A percentile compares a stretch with the other conserved stretches of the same genome.
phyloP scores from a whole-genome alignment of 179 eudicot species.

The Kewa caespitosa region DNA sequence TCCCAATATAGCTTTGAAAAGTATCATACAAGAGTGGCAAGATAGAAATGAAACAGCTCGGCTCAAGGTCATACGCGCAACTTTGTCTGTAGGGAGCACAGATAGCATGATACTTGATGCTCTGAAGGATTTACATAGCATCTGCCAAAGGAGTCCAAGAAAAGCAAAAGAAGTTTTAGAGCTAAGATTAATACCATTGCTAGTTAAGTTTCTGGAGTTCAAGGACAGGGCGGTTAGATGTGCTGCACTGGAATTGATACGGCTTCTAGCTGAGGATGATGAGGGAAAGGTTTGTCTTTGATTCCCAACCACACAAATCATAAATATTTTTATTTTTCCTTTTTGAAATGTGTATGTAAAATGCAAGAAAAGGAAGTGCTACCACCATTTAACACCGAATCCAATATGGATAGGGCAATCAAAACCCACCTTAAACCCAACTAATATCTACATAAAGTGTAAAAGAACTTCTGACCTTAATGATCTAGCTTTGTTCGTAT shows the following conservation, averaged over 20 bases:
- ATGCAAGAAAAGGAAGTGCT: neutral
- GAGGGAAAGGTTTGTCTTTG: slow-evolving; percentile 54
- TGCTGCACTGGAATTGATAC: slow-evolving; percentile 49
- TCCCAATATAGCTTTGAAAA: slow-evolving; percentile 60
- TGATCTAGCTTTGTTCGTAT: no score
- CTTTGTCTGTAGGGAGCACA: slow-evolving; percentile 54
- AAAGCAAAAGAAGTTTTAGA: slow-evolving; percentile 39
- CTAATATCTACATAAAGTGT: no score
- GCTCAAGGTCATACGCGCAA: slow-evolving; percentile 56
- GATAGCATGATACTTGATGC: slow-evolving; percentile 64
- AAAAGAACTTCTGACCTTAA: no score
- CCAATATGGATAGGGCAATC: neutral
- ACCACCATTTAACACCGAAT: neutral
- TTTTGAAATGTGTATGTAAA: no score
- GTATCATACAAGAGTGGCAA: slow-evolving; percentile 71
- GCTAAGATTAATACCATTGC: slow-evolving; percentile 60
- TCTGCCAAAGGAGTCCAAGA: slow-evolving; percentile 44
- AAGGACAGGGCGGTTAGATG: slow-evolving; percentile 55
- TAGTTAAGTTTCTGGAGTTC: slow-evolving; percentile 53
- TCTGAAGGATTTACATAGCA: slow-evolving; percentile 46
- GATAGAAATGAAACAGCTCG: slow-evolving; percentile 69
- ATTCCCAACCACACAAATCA: neutral
- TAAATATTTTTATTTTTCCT: no score
- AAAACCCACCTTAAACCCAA: neutral
- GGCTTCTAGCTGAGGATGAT: slow-evolving; percentile 48